A percentile compares a stretch with the other conserved stretches of the same genome.
Conservation (phyloP, 2,329 filamentous ascomycete genomes). For the Colletotrichum chlorophyti region DNA sequence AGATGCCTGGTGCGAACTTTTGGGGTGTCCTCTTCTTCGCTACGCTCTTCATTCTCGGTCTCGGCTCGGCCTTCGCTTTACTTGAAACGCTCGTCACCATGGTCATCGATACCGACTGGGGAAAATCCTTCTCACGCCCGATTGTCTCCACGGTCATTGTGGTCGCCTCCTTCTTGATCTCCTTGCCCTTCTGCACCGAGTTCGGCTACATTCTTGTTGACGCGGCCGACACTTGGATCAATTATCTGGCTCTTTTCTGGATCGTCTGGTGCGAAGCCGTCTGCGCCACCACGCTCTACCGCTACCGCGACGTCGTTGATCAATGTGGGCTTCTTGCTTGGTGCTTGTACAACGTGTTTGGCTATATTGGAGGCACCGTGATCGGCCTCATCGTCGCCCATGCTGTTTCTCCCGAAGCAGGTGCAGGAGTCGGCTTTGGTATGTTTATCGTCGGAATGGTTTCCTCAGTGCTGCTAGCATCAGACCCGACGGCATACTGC, state of each 20-base stretch:
- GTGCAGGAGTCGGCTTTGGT: slow-evolving; percentile 56
- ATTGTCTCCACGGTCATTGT: slow-evolving; percentile 51
- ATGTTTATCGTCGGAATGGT: slow-evolving; percentile 49
- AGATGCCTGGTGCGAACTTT: slow-evolving; percentile 62
- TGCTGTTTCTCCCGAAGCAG: slow-evolving; percentile 44
- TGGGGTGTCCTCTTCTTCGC: slow-evolving; percentile 62
- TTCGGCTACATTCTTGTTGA: slow-evolving; percentile 60
- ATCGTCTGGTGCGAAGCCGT: slow-evolving; percentile 57
- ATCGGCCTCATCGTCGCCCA: slow-evolving; percentile 55
- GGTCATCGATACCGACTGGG: slow-evolving; percentile 49
- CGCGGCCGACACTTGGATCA: slow-evolving; percentile 59
- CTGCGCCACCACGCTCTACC: slow-evolving; percentile 56
- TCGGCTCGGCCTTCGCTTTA: slow-evolving; percentile 60
- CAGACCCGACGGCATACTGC: slow-evolving; percentile 3
- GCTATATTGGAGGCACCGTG: slow-evolving; percentile 55
- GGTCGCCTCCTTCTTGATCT: slow-evolving; percentile 53
- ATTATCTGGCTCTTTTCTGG: slow-evolving; percentile 58
- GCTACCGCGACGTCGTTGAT: slow-evolving; percentile 51
- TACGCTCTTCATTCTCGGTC: slow-evolving; percentile 58
- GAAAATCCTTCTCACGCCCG: slow-evolving; percentile 47
- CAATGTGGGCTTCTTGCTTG: slow-evolving; percentile 51
- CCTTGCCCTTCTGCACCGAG: slow-evolving; percentile 59
- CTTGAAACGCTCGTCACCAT: slow-evolving; percentile 58
- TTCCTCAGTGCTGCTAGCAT: slow-evolving; percentile 42
- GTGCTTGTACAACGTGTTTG: slow-evolving; percentile 47